Conservation (phyloP, 805 yeast genomes). For the Grigorovia humatica region DNA sequence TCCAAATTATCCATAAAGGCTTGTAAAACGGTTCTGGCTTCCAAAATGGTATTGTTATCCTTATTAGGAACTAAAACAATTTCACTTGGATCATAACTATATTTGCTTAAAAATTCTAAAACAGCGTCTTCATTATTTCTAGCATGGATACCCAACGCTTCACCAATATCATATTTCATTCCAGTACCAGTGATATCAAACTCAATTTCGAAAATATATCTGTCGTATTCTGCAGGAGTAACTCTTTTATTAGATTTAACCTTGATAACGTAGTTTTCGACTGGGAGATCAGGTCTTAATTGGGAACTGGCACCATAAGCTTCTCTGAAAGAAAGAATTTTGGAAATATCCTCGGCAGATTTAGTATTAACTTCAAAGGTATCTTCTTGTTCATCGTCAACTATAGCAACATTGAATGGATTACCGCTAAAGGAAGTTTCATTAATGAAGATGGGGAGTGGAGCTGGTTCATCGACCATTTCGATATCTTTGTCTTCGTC, state of each 20-base stretch:
- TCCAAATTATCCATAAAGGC: constrained; percentile 73
- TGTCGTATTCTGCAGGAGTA: constrained; percentile 80
- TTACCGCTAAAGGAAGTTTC: neutral
- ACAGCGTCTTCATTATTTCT: constrained; percentile 63
- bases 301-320: constrained; percentile 49
- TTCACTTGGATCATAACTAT: constrained; percentile 61
- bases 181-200: constrained; percentile 89
- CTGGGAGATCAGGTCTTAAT: constrained; percentile 85
- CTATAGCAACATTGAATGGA: neutral
- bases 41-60: constrained; percentile 46
- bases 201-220: constrained; percentile 94
- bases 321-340: constrained; percentile 70
- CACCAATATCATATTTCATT: constrained; percentile 85
- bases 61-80: constrained; percentile 62
- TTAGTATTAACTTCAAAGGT: constrained; percentile 14
- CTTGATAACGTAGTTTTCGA: constrained; percentile 72
- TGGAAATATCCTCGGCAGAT: constrained; percentile 43
- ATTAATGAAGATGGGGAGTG: neutral
- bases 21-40: constrained; percentile 76
- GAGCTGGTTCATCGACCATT: neutral
- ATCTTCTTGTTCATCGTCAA: neutral
- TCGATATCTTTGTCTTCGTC: neutral
- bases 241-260: constrained; percentile 88
- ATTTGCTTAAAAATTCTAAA: constrained; percentile 54
- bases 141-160: constrained; percentile 92